Evolutionary conservation across 2,329 filamentous ascomycete genomes (phyloP), one percentile per base, ranked within the genome.

Genomic region (Colletotrichum echinochloae): DNA sequence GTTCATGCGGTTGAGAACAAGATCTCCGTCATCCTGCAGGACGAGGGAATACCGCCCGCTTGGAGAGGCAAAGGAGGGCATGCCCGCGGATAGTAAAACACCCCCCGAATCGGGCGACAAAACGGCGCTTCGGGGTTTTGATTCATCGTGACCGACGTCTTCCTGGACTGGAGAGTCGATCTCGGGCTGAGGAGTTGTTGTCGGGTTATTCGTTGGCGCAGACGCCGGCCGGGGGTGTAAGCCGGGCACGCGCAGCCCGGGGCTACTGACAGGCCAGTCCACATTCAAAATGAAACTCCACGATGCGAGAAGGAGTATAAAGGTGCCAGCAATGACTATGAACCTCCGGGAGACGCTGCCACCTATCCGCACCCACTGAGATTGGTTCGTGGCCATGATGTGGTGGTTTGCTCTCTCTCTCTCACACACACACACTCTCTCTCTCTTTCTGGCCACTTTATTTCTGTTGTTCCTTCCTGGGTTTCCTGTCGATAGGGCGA

Each of bases 21-120:
- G 66, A 35, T 73, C 66, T n/a, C 72, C 72, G 30, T 72, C 66
- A 7, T 59, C 23, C 49, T 67, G 70, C 18, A 73, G 46, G n/a
- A 48, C 30, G 52, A 73, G 72, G 8, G 61, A 23, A 39, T 70
- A 52, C 28, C 46, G 55, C 6, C 70, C 54, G 37, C 65, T 72
- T 2, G 66, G 72, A 33, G 72, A 72, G 18, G 23, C 37, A 37
- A 73, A 60, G 41, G 28, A n/a, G 9, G 61, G 54, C 18, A 28
- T 64, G 9, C 41, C 60, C 11, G 54, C 64, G 8, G 70, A 70
- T 26, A 73, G 39, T 12, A 73, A 59, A 2, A 72, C 39, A 2
- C 59, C 66, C 8, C 71, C 48, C 9, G 54, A 54, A 4, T 73
- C 72, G 18, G 70, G 39, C 9, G 54, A 41, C 0, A 71, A 16